A percentile compares a stretch with the other conserved stretches of the same genome.
phyloP scores from a whole-genome alignment of 371 early-diverging fungal genomes.

The Actinomucor elegans region DNA sequence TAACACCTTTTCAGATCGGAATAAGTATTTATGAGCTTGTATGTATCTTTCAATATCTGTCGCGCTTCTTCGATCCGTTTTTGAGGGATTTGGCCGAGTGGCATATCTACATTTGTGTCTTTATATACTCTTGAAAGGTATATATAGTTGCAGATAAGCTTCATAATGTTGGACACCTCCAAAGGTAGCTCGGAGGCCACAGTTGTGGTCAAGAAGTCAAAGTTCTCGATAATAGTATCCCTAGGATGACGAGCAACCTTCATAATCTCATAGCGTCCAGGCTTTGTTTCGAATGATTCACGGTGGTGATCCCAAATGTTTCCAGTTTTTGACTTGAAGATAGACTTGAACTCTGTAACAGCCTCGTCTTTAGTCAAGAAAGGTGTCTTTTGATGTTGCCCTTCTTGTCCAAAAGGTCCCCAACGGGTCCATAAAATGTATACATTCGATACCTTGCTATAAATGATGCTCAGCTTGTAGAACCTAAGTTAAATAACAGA shows the following conservation, averaged over 20 bases:
- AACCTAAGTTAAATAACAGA: constrained; percentile 28
- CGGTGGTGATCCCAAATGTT: constrained; percentile 47
- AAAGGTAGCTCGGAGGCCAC: constrained; percentile 15
- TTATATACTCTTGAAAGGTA: constrained; percentile 35
- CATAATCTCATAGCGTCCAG: constrained; percentile 48
- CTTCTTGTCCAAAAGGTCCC: constrained; percentile 51
- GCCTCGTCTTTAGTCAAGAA: constrained; percentile 47
- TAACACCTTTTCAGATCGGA: not conserved
- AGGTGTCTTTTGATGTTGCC: constrained; percentile 64
- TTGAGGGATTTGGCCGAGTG: constrained; percentile 51
- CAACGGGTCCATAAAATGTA: constrained; percentile 64
- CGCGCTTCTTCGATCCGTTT: constrained; percentile 37
- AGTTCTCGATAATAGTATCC: constrained; percentile 24
- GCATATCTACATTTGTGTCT: constrained; percentile 41
- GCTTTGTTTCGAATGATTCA: constrained; percentile 36
- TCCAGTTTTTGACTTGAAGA: constrained; percentile 62
- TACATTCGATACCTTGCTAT: constrained; percentile 42
- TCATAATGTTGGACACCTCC: constrained; percentile 34
- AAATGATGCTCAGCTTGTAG: constrained; percentile 61
- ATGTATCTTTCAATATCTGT: constrained; percentile 26
- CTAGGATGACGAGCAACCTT: constrained; percentile 21
- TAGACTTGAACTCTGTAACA: constrained; percentile 54
- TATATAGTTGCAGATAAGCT: constrained; percentile 46
- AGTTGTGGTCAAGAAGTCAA: constrained; percentile 19
- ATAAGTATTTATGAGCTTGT: not conserved